phyloP scores from a whole-genome alignment of 192 early-diverging fungal species.

The Coemansia sp. region DNA sequence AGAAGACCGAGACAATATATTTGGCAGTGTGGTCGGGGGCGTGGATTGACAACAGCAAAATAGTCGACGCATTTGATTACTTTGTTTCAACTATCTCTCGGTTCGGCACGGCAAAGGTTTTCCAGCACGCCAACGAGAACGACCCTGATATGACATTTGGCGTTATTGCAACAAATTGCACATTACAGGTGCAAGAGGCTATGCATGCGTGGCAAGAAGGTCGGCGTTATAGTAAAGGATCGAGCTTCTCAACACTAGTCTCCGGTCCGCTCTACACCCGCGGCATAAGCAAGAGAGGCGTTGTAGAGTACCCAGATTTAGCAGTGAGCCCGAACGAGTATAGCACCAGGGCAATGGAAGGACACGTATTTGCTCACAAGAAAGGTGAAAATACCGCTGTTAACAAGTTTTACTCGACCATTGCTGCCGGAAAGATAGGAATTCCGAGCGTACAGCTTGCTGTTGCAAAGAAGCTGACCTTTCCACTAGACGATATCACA shows the following conservation, averaged over 20 bases:
- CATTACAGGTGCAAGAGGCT: not conserved
- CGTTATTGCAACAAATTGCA: not conserved
- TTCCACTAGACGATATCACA: not conserved
- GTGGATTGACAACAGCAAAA: not conserved
- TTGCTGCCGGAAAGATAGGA: not conserved
- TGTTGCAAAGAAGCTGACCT: not conserved
- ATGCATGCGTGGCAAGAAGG: conserved; percentile 5
- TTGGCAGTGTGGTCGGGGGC: conserved; percentile 1
- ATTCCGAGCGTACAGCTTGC: not conserved
- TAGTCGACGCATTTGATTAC: not conserved
- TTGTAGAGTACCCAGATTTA: not conserved
- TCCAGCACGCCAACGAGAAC: conserved; percentile 4
- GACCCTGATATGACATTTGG: conserved; percentile 1
- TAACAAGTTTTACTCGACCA: conserved; percentile 1
- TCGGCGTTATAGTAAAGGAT: not conserved
- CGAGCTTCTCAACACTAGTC: not conserved
- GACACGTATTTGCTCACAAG: not conserved
- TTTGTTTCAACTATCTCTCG: not conserved
- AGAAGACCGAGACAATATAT: not conserved
- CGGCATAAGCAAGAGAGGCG: not conserved
- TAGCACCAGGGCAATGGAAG: not conserved
- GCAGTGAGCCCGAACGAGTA: not conserved
- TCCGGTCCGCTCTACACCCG: not conserved
- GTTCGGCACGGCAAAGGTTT: not conserved
- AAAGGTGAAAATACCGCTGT: not conserved